A percentile compares a stretch with the other conserved stretches of the same genome.
phyloP scores from a whole-genome alignment of 768 basidiomycete genomes.

The Mycena maculata region DNA sequence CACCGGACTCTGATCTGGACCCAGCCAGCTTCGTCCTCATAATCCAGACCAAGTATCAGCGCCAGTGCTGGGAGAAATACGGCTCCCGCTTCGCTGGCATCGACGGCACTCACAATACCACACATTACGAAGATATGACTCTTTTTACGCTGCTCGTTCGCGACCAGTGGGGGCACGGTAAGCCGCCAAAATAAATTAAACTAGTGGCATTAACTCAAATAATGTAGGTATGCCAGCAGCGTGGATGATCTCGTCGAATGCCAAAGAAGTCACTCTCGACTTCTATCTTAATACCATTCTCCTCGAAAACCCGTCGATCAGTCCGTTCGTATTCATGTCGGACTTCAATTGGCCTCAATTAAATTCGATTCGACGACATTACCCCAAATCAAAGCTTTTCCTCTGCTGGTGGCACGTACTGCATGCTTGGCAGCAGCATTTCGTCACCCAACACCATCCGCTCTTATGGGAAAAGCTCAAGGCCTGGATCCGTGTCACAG shows the following conservation, averaged over 20 bases:
- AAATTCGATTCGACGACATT: background rate
- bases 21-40: constrained; percentile 7
- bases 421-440: constrained; percentile 26
- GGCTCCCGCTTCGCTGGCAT: background rate
- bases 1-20: background rate
- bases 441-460: background rate
- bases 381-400: background rate
- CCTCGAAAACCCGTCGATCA: background rate
- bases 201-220: too few species aligned
- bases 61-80: background rate
- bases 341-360: constrained; percentile 16
- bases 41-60: constrained; percentile 18
- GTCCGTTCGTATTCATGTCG: background rate
- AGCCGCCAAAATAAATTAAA: too few species aligned
- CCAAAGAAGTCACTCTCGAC: background rate
- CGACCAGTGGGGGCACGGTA: constrained; percentile 19
- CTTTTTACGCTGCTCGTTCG: constrained; percentile 18
- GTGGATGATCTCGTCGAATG: too few species aligned
- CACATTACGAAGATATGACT: constrained; percentile 2
- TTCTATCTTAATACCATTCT: background rate
- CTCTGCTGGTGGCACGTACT: constrained; percentile 25
- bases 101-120: constrained; percentile 21
- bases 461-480: background rate
- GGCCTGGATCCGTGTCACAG: background rate
- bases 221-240: too few species aligned